Evolutionary conservation across 2,329 filamentous ascomycete genomes (phyloP), one percentile per base, ranked within the genome.

Genomic region (Sclerotinia glacialis): DNA sequence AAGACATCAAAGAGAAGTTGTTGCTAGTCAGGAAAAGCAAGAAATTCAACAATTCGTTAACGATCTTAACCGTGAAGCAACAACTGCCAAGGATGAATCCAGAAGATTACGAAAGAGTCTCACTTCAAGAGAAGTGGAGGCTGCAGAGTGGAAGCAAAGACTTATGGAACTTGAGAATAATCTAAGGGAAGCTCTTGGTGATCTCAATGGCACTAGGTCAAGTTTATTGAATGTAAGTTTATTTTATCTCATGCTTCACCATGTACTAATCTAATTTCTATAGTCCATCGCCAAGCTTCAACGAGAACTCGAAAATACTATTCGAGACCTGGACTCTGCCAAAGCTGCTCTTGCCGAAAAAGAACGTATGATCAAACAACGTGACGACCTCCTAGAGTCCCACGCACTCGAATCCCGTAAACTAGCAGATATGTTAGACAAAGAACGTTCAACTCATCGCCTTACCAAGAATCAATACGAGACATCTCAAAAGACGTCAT

Each of bases 11-110:
- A 86, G 92, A 54, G 94, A 98, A 77, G 86, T 93, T 59, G 85
- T 97, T 65, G 92, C 92, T 56, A 90, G 87, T 75, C 89, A 91
- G 74, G 93, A 97, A 79, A 97, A 98, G 80, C 91, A 96, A 76
- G 94, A 98, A 76, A 91, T 96, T 62, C 93, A 98, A 79, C 91
- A 94, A 77, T 87, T 96, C 70, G 87, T 98, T 75, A 94, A 96
- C 74, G 92, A 97, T 71, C 88, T 98, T 71, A 98, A 97, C 76
- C 84, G 88, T 50, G 93, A 98, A 78, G 86, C 89, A 31, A 89
- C 89, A 6, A 83, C 85, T 37, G 88, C 92, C 69, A 96, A 95
- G 80, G 95, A 98, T 69, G 95, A 98, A 75, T 86, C 88, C 34
- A 85, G 93, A 70, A 87, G 86, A 74, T 81, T 98, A 71, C 89